Evolutionary conservation across 2,329 filamentous ascomycete genomes (phyloP), one percentile per base, ranked within the genome.

Genomic region (Fusarium solani-melongenae): DNA sequence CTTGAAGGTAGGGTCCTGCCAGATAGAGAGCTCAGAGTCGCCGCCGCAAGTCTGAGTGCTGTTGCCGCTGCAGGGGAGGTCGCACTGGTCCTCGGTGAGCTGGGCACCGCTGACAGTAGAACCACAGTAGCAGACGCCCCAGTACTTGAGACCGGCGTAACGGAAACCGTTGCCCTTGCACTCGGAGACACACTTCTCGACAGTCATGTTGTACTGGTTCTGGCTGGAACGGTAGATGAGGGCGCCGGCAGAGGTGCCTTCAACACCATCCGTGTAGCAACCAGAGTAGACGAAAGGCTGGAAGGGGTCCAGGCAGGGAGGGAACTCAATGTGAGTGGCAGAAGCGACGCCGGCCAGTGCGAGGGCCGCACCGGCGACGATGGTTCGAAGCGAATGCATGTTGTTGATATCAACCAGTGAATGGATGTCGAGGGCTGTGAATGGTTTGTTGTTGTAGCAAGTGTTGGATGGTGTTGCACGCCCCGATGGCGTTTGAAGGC

Each of bases 21-120:
- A 88, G 76, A 87, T 68, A 2, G 87, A 87, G 67, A 90, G 84
- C 33, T 80, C 76, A 10, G 82, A 81, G 63, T 85, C 81, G 22
- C 86, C 85, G 62, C 88, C 88, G 69, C 88, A 89, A 29, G 69
- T 81, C 77, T 86, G 66, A n/a, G 76, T 74, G 44, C 78, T 80
- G 82, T 88, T 84, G 41, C 84, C 84, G 31, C 80, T 86, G 78
- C 90, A 87, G 11, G 87, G 82, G 64, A 90, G 89, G 78, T 85
- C 89, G 75, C 92, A 92, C 39, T 89, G 84, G 17, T 86, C 82
- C 22, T 86, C 84, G 4, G 83, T 78, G 17, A 92, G 79, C 71
- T 84, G 84, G 75, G 88, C 86, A n/a, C 86, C 86, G 71, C 88
- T 81, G 70, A 88, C 84, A 31, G 86, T 86, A 70, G 87, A 81